Percentiles rank a stretch among this genome's conserved stretches.
Evolutionary conservation across 1,139 yeast genomes (phyloP).

Genomic region (Hansenula lynferdii): DNA sequence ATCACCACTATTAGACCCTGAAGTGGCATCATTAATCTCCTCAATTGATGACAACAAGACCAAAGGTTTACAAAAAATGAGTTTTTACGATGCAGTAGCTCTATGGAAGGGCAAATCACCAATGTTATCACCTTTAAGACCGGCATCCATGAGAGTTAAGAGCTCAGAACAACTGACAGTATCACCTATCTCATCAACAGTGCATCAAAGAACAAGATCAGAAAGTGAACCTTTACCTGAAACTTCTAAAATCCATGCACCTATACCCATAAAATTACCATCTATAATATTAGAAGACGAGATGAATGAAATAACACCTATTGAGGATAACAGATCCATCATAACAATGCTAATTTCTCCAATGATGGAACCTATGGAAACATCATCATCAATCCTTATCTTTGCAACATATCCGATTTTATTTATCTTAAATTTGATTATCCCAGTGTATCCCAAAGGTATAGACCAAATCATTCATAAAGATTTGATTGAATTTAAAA

Average conservation of each 20-base stretch:
- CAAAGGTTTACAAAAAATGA: conserved; percentile 12
- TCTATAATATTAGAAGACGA: conserved; percentile 1
- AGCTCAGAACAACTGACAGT: no score
- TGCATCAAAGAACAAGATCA: not conserved
- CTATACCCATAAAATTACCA: not conserved
- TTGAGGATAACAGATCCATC: no score
- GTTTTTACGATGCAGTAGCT: conserved; percentile 12
- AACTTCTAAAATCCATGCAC: not conserved
- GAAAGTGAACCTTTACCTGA: not conserved
- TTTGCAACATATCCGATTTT: conserved; percentile 8
- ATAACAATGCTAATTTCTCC: no score
- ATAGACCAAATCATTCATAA: conserved; percentile 5
- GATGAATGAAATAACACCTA: no score
- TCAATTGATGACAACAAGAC: conserved; percentile 11
- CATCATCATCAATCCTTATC: not conserved
- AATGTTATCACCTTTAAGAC: no score
- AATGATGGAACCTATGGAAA: not conserved
- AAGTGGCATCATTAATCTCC: not conserved
- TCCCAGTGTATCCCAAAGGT: no score
- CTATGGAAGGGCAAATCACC: conserved; percentile 7
- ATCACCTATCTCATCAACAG: no score
- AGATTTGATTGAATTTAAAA: conserved; percentile 4
- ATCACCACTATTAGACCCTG: no score
- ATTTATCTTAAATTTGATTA: conserved; percentile 9
- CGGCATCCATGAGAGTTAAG: no score